Evolutionary conservation across 2,329 filamentous ascomycete genomes (phyloP).

Genomic region (Podosphaera xanthii): DNA sequence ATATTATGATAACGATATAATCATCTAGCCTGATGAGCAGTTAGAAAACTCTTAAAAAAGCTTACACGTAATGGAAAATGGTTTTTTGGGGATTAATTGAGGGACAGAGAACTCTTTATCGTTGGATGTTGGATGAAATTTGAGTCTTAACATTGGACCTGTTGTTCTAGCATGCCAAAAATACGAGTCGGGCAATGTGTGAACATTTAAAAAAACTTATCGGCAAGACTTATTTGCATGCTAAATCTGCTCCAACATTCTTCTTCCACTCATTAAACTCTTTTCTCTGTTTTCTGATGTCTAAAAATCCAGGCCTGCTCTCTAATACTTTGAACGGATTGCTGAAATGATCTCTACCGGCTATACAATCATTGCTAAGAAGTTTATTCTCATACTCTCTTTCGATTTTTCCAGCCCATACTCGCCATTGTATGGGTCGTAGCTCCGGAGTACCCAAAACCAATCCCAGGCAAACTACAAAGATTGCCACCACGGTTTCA

Average conservation of each 20-base stretch:
- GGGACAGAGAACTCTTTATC: too few relatives aligned
- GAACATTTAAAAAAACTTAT: neutral
- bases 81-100: too few relatives aligned
- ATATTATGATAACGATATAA: too few relatives aligned
- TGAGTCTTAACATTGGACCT: neutral
- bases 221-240: neutral
- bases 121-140: neutral
- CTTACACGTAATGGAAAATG: too few relatives aligned
- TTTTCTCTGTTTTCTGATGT: conserved; percentile 60
- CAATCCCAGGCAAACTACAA: conserved; percentile 64
- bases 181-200: neutral
- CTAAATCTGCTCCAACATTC: conserved; percentile 9
- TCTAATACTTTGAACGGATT: conserved; percentile 68
- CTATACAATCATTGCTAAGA: conserved; percentile 33
- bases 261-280: conserved; percentile 60
- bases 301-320: conserved; percentile 61
- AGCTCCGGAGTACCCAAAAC: conserved; percentile 56
- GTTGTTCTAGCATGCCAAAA: neutral
- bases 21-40: too few relatives aligned
- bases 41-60: too few relatives aligned
- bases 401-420: conserved; percentile 70
- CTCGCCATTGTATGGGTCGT: conserved; percentile 64
- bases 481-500: conserved; percentile 60
- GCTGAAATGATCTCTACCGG: conserved; percentile 45
- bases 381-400: conserved; percentile 42